Evolutionary conservation across 2,329 filamentous ascomycete species (phyloP).

Genomic region (Verticillium nonalfalfae): DNA sequence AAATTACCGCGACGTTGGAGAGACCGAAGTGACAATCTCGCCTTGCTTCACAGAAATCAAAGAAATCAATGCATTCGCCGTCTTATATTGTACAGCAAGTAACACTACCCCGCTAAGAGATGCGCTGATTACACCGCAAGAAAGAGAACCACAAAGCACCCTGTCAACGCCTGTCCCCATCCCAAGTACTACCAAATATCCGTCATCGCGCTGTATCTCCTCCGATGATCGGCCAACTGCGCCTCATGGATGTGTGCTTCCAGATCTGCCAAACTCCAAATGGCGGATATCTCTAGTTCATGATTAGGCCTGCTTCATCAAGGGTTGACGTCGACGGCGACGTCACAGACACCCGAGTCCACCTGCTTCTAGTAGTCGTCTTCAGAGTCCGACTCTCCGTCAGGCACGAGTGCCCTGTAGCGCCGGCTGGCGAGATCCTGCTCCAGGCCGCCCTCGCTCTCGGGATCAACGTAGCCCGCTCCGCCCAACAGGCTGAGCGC

Average conservation of each 20-base stretch:
- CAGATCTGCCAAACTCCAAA: too few species aligned
- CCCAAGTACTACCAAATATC: conserved; percentile 1
- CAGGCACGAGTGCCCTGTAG: conserved; percentile 70
- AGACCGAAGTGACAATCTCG: too few species aligned
- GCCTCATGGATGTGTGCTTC: too few species aligned
- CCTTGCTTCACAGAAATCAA: too few species aligned
- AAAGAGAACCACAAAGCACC: not conserved
- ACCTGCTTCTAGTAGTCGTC: conserved; percentile 41
- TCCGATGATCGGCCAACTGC: not conserved
- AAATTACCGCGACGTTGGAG: too few species aligned
- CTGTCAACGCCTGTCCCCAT: not conserved
- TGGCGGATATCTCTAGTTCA: too few species aligned
- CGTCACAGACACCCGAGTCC: not conserved
- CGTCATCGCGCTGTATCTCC: conserved; percentile 2
- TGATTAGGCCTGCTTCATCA: too few species aligned
- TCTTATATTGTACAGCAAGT: not conserved
- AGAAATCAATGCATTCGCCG: not conserved
- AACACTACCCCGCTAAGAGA: not conserved
- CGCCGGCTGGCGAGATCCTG: conserved; percentile 77
- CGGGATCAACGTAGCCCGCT: conserved; percentile 79
- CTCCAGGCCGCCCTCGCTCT: conserved; percentile 81
- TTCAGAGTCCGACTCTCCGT: conserved; percentile 70
- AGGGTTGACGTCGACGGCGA: too few species aligned
- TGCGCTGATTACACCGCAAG: not conserved
- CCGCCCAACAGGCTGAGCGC: conserved; percentile 81